Evolutionary conservation across 495 filamentous ascomycete species (phyloP).

Genomic region (Apiosordaria backusii): DNA sequence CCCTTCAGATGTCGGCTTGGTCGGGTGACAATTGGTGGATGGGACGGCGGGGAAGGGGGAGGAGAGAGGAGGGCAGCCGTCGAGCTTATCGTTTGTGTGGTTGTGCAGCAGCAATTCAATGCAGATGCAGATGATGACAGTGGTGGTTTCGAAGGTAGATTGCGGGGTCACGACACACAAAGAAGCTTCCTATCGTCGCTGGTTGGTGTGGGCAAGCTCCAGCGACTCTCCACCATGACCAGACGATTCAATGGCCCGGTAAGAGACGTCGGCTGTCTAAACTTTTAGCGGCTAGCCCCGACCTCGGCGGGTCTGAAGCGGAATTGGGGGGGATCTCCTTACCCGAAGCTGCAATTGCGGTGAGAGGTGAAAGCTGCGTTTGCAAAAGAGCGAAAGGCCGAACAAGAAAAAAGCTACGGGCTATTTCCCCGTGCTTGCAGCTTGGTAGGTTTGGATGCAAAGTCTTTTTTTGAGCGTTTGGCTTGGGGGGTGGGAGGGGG

Average conservation of each 20-base stretch:
- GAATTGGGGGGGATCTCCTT: neutral
- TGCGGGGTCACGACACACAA: slow-evolving; percentile 36
- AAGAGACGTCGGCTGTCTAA: neutral
- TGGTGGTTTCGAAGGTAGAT: slow-evolving; percentile 25
- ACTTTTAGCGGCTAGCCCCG: slow-evolving; percentile 1
- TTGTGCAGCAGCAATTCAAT: slow-evolving; percentile 19
- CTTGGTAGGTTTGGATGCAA: neutral
- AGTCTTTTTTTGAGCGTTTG: neutral
- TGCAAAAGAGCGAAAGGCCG: neutral
- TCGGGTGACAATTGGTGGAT: slow-evolving; percentile 28
- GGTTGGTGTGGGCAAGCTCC: slow-evolving; percentile 21
- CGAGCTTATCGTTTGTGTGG: neutral
- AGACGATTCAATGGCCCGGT: slow-evolving; percentile 8
- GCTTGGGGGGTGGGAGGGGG: neutral
- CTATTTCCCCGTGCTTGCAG: slow-evolving; percentile 3
- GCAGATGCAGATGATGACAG: neutral
- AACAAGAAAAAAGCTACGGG: slow-evolving; percentile 6
- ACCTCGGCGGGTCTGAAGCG: neutral
- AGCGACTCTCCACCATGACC: slow-evolving; percentile 23
- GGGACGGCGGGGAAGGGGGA: slow-evolving; percentile 7
- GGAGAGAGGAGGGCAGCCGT: neutral
- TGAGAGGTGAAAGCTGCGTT: neutral
- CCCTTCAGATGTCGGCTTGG: neutral
- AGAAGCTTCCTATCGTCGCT: slow-evolving; percentile 27
- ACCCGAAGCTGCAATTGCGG: neutral